phyloP scores from a whole-genome alignment of 2,329 filamentous ascomycete genomes.

The Penicillium sp. region DNA sequence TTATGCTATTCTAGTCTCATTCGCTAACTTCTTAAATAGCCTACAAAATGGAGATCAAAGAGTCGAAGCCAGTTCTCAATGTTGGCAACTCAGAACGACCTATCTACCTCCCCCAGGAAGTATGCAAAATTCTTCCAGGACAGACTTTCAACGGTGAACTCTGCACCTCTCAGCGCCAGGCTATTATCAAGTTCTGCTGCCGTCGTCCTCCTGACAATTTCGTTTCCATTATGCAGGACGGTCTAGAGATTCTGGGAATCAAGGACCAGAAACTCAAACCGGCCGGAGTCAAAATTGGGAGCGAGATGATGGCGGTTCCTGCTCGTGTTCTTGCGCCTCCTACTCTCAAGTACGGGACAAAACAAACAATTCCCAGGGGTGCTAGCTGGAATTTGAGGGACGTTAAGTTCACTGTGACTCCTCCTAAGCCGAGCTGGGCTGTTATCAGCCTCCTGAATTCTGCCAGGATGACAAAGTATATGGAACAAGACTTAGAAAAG shows the following conservation, averaged over 20 bases:
- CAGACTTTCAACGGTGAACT: constrained; percentile 62
- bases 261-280: not conserved
- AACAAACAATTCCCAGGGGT: not conserved
- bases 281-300: constrained; percentile 3
- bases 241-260: constrained; percentile 16
- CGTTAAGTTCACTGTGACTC: constrained; percentile 4
- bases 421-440: constrained; percentile 1
- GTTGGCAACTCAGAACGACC: constrained; percentile 58
- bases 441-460: not conserved
- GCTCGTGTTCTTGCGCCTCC: constrained; percentile 17
- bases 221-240: constrained; percentile 51
- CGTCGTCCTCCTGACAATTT: constrained; percentile 65
- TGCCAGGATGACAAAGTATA: not conserved
- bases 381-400: constrained; percentile 21
- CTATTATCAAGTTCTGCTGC: constrained; percentile 71
- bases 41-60: constrained; percentile 31
- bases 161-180: constrained; percentile 55
- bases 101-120: constrained; percentile 63
- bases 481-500: not conserved
- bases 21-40: constrained; percentile 23
- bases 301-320: constrained; percentile 15
- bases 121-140: constrained; percentile 60
- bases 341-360: constrained; percentile 10
- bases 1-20: not conserved
- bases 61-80: constrained; percentile 61